Conservation (phyloP, 139 green algal genomes). For the Eudorina sp. region DNA sequence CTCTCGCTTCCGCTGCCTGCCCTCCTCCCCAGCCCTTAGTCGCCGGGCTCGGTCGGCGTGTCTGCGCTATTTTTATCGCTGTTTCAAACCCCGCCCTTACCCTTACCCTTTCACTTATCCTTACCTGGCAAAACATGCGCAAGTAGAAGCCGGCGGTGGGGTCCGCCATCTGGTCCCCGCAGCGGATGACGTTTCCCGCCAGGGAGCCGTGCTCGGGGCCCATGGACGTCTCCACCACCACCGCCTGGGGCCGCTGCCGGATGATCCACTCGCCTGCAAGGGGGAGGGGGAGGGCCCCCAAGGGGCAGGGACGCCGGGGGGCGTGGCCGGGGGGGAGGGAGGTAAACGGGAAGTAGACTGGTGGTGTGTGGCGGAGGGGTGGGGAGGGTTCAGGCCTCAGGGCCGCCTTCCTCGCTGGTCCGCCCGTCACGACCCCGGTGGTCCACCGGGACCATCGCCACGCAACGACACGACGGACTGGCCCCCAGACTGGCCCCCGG, state of each 20-base stretch:
- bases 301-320: neutral
- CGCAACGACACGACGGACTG: too few relatives aligned
- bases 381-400: too few relatives aligned
- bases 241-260: slow-evolving; percentile 52
- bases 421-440: neutral
- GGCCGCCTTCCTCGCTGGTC: too few relatives aligned
- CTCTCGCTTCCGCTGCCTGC: too few relatives aligned
- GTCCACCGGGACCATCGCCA: neutral
- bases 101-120: too few relatives aligned
- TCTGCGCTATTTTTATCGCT: too few relatives aligned
- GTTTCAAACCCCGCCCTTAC: too few relatives aligned
- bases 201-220: slow-evolving; percentile 70
- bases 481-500: neutral
- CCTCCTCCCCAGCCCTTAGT: too few relatives aligned
- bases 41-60: too few relatives aligned
- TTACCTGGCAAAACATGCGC: slow-evolving; percentile 63
- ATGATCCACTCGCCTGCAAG: slow-evolving; percentile 42
- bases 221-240: slow-evolving; percentile 80
- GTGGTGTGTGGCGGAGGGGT: too few relatives aligned
- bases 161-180: slow-evolving; percentile 43
- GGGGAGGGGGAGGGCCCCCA: neutral
- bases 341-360: neutral
- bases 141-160: slow-evolving; percentile 57
- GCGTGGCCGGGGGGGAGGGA: neutral
- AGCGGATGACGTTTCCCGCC: slow-evolving; percentile 62